Base-by-base conservation (phyloP, 352 stramenopile genomes). In the Globisporangium yorkense region DNA sequence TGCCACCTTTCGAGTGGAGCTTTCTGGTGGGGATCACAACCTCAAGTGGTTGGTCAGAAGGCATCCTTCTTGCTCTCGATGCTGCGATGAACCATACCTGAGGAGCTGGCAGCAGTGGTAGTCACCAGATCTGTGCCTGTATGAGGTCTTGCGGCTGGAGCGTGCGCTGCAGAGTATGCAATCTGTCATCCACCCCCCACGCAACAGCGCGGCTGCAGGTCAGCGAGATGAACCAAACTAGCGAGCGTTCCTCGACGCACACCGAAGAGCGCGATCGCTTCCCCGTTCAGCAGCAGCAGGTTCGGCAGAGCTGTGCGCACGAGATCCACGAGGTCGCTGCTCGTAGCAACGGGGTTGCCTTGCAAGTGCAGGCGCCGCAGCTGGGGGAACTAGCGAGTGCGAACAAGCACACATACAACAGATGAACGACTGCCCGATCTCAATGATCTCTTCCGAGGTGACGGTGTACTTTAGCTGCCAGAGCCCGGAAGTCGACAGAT, bases 261-360 rank as follows among this genome's bases (percentile, higher is more conserved):
- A 45, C 63, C 54, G 2, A 57, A 68, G 18, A 91, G 67, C 0
- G 67, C 80, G 24, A 88, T 47, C 1, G 77, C 67, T 56, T 91
- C 69, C 0, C 75, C 75, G 37, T 89, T 84, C 49, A 91, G 46
- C 24, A 68, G 68, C 12, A 87, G 59, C 7, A 91, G 58, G 13
- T 68, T 54, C 0, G 78, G 71, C 21, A 88, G 76, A 2, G 69
- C 66, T 3, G 59, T 56, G 6, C 57, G 57, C 8, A 79, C 35
- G 1, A 59, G 58, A 8, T 39, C 50, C 10, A 74, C 61, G 16
- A 72, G 49, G 1, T 24, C 18, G 1, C 51, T 43, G 15, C 29
- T 74, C 13, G 37, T 41, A 1, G 74, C 61, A 0, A 84, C 44
- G 5, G 67, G 63, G 33, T 87, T 84, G 5, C 54, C 35, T 7